These are phyloP conservation scores for Senna tora DNA, from an alignment of 306 rosid species.

Conservation along the genomic window DNA sequence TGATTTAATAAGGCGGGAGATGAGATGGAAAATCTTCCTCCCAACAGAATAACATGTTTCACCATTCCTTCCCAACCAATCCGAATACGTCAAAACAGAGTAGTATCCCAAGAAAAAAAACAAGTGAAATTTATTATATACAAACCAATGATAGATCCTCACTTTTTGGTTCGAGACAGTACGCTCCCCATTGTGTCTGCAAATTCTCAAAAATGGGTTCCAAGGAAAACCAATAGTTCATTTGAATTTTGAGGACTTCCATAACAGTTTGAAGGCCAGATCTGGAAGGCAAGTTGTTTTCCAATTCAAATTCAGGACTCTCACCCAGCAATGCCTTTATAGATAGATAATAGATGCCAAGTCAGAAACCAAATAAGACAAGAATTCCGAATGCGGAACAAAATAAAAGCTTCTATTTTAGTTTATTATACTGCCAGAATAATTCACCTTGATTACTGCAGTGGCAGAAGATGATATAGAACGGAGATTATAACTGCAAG, in stretches of 20 bases:
- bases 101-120: background rate
- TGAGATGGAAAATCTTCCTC: conserved; percentile 9
- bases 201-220: conserved; percentile 56
- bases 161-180: conserved; percentile 54
- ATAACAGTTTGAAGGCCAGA: conserved; percentile 73
- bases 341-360: conserved; percentile 21
- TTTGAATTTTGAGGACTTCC: conserved; percentile 82
- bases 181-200: conserved; percentile 58
- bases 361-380: conserved; percentile 35
- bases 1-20: conserved; percentile 3
- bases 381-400: too few relatives aligned
- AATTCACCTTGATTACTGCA: conserved; percentile 81
- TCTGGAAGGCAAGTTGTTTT: conserved; percentile 61
- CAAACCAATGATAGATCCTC: conserved; percentile 49
- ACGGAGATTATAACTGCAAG: conserved; percentile 94
- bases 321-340: conserved; percentile 82
- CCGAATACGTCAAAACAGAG: conserved; percentile 23
- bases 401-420: too few relatives aligned
- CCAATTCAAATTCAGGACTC: conserved; percentile 54
- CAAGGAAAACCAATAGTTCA: conserved; percentile 76
- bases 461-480: conserved; percentile 94
- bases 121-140: conserved; percentile 19
- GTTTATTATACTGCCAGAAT: background rate
- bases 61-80: conserved; percentile 9
- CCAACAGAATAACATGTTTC: background rate